Evolutionary conservation across 1,284 basidiomycete genomes (phyloP).

Genomic region (Apiotrichum domesticum): DNA sequence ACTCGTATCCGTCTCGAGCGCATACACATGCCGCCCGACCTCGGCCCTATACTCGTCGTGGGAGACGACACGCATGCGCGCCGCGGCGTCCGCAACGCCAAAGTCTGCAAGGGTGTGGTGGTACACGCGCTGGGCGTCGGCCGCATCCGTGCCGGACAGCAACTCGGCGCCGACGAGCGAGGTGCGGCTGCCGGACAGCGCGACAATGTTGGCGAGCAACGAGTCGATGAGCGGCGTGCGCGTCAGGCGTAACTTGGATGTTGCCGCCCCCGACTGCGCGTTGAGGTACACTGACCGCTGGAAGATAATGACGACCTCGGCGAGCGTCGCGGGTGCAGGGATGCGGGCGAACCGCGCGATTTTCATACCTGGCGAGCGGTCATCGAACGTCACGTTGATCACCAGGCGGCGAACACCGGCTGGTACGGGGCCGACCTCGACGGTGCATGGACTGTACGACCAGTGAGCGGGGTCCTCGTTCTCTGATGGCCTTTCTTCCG

Average conservation of each 20-base stretch:
- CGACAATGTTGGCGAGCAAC: neutral
- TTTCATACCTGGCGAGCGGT: slow-evolving; percentile 3
- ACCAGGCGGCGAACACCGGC: slow-evolving; percentile 5
- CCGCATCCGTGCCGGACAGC: neutral
- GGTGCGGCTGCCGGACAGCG: neutral
- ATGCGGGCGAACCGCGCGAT: slow-evolving; percentile 7
- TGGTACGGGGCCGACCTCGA: slow-evolving; percentile 7
- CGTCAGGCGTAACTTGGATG: neutral
- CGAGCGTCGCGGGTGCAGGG: neutral
- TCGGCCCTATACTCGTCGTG: slow-evolving; percentile 4
- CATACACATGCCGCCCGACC: slow-evolving; percentile 6
- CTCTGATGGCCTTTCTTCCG: no score
- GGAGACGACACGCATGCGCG: neutral
- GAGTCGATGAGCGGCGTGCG: neutral
- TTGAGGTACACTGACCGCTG: neutral
- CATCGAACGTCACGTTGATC: slow-evolving; percentile 12
- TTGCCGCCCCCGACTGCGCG: neutral
- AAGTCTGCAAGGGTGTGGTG: neutral
- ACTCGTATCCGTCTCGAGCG: slow-evolving; percentile 4
- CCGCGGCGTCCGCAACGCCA: neutral
- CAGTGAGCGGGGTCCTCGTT: neutral
- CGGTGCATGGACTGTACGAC: neutral
- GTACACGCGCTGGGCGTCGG: neutral
- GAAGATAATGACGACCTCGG: slow-evolving; percentile 3
- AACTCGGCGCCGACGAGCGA: slow-evolving; percentile 11